Conservation (phyloP, 2,329 filamentous ascomycete species). For the Venturia effusa region DNA sequence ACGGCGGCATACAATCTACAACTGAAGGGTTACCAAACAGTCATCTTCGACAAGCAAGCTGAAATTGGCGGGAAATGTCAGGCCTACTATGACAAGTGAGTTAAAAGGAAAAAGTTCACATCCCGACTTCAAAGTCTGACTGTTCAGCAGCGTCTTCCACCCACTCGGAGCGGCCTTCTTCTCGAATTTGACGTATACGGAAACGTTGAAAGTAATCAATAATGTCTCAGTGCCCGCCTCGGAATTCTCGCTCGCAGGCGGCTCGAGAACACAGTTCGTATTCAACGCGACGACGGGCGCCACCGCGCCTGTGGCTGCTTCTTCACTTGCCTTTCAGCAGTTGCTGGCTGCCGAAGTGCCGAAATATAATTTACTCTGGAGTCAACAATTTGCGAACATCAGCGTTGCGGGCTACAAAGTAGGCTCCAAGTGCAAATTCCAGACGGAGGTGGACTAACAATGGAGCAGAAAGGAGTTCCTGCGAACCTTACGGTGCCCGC, state of each 20-base stretch:
- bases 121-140: background rate
- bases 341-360: constrained; percentile 22
- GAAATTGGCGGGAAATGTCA: constrained; percentile 28
- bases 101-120: constrained; percentile 14
- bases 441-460: constrained; percentile 15
- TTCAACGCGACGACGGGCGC: constrained; percentile 24
- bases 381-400: constrained; percentile 21
- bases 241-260: constrained; percentile 23
- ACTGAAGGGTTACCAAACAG: constrained; percentile 24
- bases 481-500: constrained; percentile 25
- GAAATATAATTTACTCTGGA: constrained; percentile 24
- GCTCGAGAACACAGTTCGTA: constrained; percentile 20
- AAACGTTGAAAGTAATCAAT: constrained; percentile 25
- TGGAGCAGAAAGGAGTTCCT: constrained; percentile 24
- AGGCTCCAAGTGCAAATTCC: constrained; percentile 11
- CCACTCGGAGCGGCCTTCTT: constrained; percentile 28
- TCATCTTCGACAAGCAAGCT: constrained; percentile 26
- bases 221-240: constrained; percentile 22
- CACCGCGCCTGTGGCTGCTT: constrained; percentile 18
- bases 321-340: constrained; percentile 19
- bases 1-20: constrained; percentile 24
- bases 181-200: constrained; percentile 26
- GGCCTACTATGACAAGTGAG: constrained; percentile 26
- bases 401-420: constrained; percentile 26
- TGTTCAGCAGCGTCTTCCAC: constrained; percentile 19